Conservation (phyloP, 2,329 filamentous ascomycete species). For the Pseudocercospora eumusae region DNA sequence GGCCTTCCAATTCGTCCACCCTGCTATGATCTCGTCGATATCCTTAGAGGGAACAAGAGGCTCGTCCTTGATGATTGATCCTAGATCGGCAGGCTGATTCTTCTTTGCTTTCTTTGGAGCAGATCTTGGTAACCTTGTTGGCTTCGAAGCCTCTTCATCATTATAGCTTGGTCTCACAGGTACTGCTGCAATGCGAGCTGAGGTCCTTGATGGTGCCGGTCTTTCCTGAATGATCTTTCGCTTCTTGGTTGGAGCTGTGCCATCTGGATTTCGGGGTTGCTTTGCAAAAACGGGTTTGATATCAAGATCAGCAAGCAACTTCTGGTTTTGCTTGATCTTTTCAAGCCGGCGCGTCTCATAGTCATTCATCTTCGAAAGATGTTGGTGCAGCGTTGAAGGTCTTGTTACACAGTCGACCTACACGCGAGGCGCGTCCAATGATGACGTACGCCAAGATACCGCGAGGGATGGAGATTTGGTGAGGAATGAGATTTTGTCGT, state of each 20-base stretch:
- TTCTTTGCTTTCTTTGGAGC: constrained; percentile 17
- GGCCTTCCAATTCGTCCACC: constrained; percentile 51
- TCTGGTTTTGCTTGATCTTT: constrained; percentile 55
- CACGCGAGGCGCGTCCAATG: constrained; percentile 1
- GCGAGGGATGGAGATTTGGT: background rate
- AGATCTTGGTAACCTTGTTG: constrained; percentile 32
- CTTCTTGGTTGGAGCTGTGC: constrained; percentile 43
- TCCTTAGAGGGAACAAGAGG: constrained; percentile 35
- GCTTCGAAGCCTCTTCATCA: constrained; percentile 40
- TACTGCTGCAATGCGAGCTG: constrained; percentile 51
- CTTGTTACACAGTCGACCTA: background rate
- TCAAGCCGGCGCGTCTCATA: constrained; percentile 51
- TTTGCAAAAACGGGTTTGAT: constrained; percentile 40
- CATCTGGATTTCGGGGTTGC: constrained; percentile 21
- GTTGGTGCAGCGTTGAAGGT: background rate
- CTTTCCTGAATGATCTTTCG: constrained; percentile 40
- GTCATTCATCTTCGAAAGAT: constrained; percentile 39
- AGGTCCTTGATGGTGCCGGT: constrained; percentile 46
- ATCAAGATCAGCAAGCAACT: constrained; percentile 51
- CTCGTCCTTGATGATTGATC: constrained; percentile 21
- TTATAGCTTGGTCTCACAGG: constrained; percentile 42
- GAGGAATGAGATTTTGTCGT: background rate
- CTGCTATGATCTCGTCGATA: constrained; percentile 39
- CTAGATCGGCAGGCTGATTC: background rate
- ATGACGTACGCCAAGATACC: constrained; percentile 12